Conservation (phyloP, 345 rosid species). For the Hirschfeldia incana region DNA sequence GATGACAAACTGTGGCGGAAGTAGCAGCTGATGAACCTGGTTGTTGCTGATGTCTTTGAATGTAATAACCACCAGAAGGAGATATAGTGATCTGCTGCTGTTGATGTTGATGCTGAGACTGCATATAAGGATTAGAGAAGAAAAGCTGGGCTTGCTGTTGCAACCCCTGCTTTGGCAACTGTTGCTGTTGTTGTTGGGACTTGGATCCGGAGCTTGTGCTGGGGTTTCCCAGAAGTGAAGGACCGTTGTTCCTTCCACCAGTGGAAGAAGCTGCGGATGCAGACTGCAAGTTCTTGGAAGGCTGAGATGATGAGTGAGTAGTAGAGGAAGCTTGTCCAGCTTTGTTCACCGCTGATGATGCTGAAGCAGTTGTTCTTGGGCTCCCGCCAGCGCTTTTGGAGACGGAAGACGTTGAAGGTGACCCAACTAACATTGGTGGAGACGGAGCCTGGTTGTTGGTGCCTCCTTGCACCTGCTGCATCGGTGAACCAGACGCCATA, state of each 20-base stretch:
- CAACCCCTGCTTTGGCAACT: conserved; percentile 54
- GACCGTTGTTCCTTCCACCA: conserved; percentile 55
- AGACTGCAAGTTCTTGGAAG: conserved; percentile 59
- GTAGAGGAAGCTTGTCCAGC: conserved; percentile 50
- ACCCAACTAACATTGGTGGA: conserved; percentile 66
- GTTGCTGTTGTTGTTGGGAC: conserved; percentile 65
- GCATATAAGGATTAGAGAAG: conserved; percentile 57
- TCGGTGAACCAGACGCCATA: conserved; percentile 49
- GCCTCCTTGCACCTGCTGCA: conserved; percentile 45
- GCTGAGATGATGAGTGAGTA: conserved; percentile 60
- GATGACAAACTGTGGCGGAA: conserved; percentile 43
- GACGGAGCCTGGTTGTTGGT: conserved; percentile 56
- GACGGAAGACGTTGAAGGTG: conserved; percentile 81
- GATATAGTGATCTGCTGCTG: conserved; percentile 41
- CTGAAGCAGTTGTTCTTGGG: conserved; percentile 68
- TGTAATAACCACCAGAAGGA: conserved; percentile 53
- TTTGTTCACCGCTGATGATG: conserved; percentile 55
- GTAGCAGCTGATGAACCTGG: conserved; percentile 37
- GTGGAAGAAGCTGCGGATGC: conserved; percentile 54
- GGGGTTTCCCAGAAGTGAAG: conserved; percentile 66
- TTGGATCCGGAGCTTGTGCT: conserved; percentile 54
- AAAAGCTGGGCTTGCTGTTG: conserved; percentile 55
- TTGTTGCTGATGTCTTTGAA: conserved; percentile 69
- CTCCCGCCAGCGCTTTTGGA: conserved; percentile 91
- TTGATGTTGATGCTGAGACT: conserved; percentile 56